Evolutionary conservation across 2,329 filamentous ascomycete genomes (phyloP).

Genomic region (Chaetomium strumarium): DNA sequence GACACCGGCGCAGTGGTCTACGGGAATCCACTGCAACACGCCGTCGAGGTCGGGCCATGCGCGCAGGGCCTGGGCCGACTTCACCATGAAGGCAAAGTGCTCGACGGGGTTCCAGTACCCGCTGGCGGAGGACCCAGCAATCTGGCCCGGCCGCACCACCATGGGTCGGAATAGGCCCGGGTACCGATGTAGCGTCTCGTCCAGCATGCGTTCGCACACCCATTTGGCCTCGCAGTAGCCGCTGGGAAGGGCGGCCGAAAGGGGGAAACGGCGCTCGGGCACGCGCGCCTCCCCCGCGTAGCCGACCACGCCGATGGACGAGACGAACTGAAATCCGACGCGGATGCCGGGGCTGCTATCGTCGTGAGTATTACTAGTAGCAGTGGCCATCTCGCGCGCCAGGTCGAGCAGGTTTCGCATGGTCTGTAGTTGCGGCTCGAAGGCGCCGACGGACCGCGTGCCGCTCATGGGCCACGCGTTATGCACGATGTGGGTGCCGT

Average conservation of each 20-base stretch:
- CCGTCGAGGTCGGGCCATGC: conserved; percentile 38
- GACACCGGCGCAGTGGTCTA: conserved; percentile 35
- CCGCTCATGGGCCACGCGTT: conserved; percentile 47
- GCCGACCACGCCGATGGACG: conserved; percentile 37
- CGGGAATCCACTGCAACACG: conserved; percentile 40
- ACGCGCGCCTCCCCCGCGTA: conserved; percentile 29
- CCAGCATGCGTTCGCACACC: conserved; percentile 44
- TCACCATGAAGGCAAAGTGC: conserved; percentile 44
- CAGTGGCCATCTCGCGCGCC: too few species aligned
- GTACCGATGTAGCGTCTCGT: conserved; percentile 40
- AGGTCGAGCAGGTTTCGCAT: conserved; percentile 45
- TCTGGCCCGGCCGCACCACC: conserved; percentile 44
- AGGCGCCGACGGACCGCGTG: conserved; percentile 33
- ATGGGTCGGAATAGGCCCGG: conserved; percentile 38
- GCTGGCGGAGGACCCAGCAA: conserved; percentile 42
- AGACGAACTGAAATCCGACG: conserved; percentile 37
- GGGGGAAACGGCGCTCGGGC: conserved; percentile 36
- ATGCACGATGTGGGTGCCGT: conserved; percentile 45
- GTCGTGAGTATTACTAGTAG: too few species aligned
- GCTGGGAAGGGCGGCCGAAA: conserved; percentile 37
- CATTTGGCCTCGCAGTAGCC: conserved; percentile 50
- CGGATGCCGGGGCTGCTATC: too few species aligned
- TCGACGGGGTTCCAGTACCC: conserved; percentile 53
- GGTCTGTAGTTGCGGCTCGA: conserved; percentile 39
- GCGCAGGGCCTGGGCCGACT: conserved; percentile 41